phyloP scores from a whole-genome alignment of 169 alveolate genomes.

The Cryptosporidium viatorum region DNA sequence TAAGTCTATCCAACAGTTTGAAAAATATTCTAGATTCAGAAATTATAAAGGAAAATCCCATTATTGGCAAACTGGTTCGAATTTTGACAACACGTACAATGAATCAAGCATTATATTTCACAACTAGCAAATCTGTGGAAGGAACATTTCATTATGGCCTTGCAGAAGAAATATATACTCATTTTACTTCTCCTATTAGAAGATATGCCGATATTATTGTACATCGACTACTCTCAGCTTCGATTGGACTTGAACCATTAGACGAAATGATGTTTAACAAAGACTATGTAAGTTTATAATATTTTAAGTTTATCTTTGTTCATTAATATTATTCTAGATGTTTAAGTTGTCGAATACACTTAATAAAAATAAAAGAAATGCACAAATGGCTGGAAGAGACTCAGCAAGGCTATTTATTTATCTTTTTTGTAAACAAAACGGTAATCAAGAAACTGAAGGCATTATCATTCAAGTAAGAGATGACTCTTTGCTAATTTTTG shows the following conservation, averaged over 20 bases:
- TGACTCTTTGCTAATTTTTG: slow-evolving; percentile 77
- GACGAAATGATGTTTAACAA: slow-evolving; percentile 87
- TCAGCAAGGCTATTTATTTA: slow-evolving; percentile 90
- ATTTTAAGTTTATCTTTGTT: neutral
- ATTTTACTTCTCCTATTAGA: slow-evolving; percentile 99
- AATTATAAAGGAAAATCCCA: slow-evolving; percentile 83
- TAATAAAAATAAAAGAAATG: slow-evolving; percentile 91
- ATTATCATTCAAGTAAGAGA: slow-evolving; percentile 76
- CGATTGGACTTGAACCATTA: slow-evolving; percentile 86
- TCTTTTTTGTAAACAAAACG: slow-evolving; percentile 87
- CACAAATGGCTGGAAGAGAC: slow-evolving; percentile 93
- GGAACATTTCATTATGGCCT: slow-evolving; percentile 94
- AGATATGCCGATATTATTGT: slow-evolving; percentile 98
- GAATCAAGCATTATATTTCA: slow-evolving; percentile 94
- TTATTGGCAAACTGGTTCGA: slow-evolving; percentile 89
- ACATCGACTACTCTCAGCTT: slow-evolving; percentile 94
- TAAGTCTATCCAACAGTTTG: slow-evolving; percentile 90
- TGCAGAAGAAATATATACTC: slow-evolving; percentile 95
- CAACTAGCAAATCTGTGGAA: slow-evolving; percentile 65
- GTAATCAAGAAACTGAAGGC: slow-evolving; percentile 57
- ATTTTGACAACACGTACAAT: slow-evolving; percentile 93
- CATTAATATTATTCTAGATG: slow-evolving; percentile 82
- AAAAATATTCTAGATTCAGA: slow-evolving; percentile 83
- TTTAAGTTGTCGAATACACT: slow-evolving; percentile 90
- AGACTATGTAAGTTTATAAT: slow-evolving; percentile 64